Evolutionary conservation across 2,329 filamentous ascomycete genomes (phyloP).

Genomic region (Beauveria australis): DNA sequence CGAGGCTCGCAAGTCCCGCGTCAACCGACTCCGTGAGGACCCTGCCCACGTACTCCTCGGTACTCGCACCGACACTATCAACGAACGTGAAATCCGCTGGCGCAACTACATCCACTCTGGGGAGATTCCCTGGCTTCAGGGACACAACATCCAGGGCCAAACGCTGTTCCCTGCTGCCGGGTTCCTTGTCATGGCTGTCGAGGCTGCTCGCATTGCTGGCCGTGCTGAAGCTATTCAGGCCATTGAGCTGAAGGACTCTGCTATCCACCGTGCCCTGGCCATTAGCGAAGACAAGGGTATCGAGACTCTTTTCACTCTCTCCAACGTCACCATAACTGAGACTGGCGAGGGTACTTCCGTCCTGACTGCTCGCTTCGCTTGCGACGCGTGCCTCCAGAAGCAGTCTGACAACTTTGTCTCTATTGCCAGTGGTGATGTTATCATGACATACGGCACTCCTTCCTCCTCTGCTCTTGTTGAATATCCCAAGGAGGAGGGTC

Average conservation of each 20-base stretch:
- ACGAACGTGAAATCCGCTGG: conserved; percentile 30
- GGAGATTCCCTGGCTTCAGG: conserved; percentile 46
- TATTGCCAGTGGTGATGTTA: conserved; percentile 11
- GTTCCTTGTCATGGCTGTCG: conserved; percentile 35
- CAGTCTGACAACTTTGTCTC: conserved; percentile 9
- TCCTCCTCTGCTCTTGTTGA: conserved; percentile 9
- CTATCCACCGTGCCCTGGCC: conserved; percentile 14
- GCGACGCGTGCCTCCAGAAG: conserved; percentile 8
- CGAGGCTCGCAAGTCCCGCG: conserved; percentile 18
- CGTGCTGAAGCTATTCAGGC: conserved; percentile 5
- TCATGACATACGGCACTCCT: conserved; percentile 11
- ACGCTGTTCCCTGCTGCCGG: conserved; percentile 37
- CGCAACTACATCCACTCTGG: conserved; percentile 37
- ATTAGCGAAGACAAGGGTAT: conserved; percentile 12
- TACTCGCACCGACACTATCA: conserved; percentile 16
- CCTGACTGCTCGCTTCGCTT: conserved; percentile 5
- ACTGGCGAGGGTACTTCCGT: neutral
- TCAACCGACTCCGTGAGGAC: conserved; percentile 30
- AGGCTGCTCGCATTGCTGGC: conserved; percentile 25
- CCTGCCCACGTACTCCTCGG: conserved; percentile 36
- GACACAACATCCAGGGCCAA: conserved; percentile 46
- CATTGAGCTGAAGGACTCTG: conserved; percentile 11
- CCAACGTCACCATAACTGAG: conserved; percentile 10
- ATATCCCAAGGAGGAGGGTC: conserved; percentile 10
- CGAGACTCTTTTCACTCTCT: conserved; percentile 12